Base-by-base conservation (phyloP, 129 eudicot genomes). In the Glebionis coronaria region DNA sequence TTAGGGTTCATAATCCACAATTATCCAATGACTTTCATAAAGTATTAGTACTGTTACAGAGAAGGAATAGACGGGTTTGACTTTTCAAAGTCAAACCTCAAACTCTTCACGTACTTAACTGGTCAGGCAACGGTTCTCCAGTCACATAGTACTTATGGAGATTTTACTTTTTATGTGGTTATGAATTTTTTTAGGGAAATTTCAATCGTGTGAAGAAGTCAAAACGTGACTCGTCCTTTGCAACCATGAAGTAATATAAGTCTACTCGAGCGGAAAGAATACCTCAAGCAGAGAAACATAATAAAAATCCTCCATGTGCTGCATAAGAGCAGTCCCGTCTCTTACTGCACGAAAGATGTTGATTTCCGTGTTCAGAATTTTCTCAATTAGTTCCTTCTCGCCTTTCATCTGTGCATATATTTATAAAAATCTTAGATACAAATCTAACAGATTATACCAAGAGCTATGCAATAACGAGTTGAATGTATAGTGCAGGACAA, bases 231-330 rank as follows among this genome's bases (percentile, higher is more conserved):
- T 12, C 12, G 1, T 12, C 29, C 15, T 13, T 11, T 27, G 16
- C 14, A 57, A 57, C 62, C 9, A 57, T 12, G 27, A 9, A 57
- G 62, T 25, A 57, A 56, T 57, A 11, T 4, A 4, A 56, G 40
- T 57, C 44, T 57, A 57, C 5, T 68, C 53, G 56, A 55, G 9
- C 49, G 49, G 42, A 31, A 6, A 4, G 42, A 19, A 47, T 83
- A 91, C 94, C 93, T 92, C 96, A 38, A 88, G 88, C 68, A 92
- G 77, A 44, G 95, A 57, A 18, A 92, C 82, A 51, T 92, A 92
- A 74, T 92, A 92, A 69, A 92, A 92, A 63, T 92, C 96, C 68
- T 92, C 98, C 98, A 92, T 92, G 66, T 92, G 98, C 79, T 92
- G 98, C 98, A 92, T 92, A 61, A 92, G 85, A 50, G 95, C 96